Evolutionary conservation across 371 early-diverging fungal species (phyloP), one percentile per base, ranked within the genome.

Genomic region (Furculomyces boomerangus): DNA sequence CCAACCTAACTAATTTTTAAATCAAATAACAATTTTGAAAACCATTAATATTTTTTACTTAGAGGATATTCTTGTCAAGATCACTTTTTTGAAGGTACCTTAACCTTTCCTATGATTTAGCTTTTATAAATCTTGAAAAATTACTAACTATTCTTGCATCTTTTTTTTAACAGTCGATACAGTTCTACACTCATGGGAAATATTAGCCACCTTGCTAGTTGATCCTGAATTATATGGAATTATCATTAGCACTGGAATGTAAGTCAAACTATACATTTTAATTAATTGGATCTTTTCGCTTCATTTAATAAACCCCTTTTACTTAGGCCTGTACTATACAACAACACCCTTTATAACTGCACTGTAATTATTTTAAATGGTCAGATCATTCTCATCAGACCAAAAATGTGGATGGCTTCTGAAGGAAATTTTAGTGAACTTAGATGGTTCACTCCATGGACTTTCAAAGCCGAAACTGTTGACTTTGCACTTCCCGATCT

Each of bases 341-440:
- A 88, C 66, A 79, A 80, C 63, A 78, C 83, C 27, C 85, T 83
- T 52, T 98, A 96, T 77, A 98, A 98, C 70, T 96, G 96, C 69
- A 82, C 93, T 10, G 74, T 96, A 13, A 66, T 94, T 24, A 70
- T 91, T 32, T 74, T 78, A 43, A 76, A 93, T 68, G 73, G 79
- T 1, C 73, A 79, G 60, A 88, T 98, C 49, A 73, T 92, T 1
- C 67, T 96, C 61, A 94, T 98, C 54, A 84, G 98, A 0, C 98
- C 98, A 18, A 98, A 98, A 66, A 71, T 90, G 70, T 81, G 68
- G 57, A 61, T 98, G 60, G 97, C 97, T 18, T 93, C 93, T 61
- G 94, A 95, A 65, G 97, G 97, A 27, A 94, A 95, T 63, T 96
- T 96, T 69, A 81, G 96, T 18, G 98, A 98, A 65, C 39, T 82